Base-by-base conservation (phyloP, 106 monocot genomes). In the Phalaenopsis equestris region DNA sequence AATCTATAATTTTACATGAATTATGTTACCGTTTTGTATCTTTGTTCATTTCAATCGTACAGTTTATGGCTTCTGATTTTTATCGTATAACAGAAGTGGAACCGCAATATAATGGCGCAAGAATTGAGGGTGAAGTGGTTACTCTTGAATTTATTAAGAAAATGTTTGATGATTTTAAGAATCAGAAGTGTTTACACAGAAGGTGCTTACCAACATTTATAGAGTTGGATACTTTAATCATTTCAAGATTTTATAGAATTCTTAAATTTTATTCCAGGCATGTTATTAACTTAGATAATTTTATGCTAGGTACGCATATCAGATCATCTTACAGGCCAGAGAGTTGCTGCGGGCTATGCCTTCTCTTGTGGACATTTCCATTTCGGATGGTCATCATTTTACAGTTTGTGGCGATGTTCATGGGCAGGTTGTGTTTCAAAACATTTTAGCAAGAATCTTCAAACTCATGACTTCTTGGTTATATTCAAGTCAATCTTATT, bases 351-450 rank as follows among this genome's bases (percentile, higher is more conserved):
- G 77, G 52, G 77, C 87, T 68, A 43, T 91, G 87, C 94, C 98
- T 83, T 91, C 97, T 52, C 94, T 99, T 82, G 98, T 99, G 77
- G 94, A 99, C 67, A 88, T 99, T 65, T 82, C 79, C 42, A 83
- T 99, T 82, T 78, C 85, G 72, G 77, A 95, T 83, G 91, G 94
- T 24, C 72, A 80, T 68, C 88, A 91, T 81, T 93, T 99, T 38
- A 94, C 98, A 61, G 88, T 99, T 78, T 99, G 98, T 72, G 98
- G 98, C 79, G 98, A 99, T 82, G 91, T 99, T 21, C 97, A 99
- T 82, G 98, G 98, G 3, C 98, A 99, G 93, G 98, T 93, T 48
- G 49, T 74, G 61, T 52, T 52, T 36, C 3, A 52, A 36, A 36
- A 38, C 41, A 72, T 72, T 19, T 72, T 72, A 1, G 42, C 74